These are phyloP conservation scores for Solanum medicagineum DNA, from an alignment of 257 asterid species.

Conservation along the genomic window DNA sequence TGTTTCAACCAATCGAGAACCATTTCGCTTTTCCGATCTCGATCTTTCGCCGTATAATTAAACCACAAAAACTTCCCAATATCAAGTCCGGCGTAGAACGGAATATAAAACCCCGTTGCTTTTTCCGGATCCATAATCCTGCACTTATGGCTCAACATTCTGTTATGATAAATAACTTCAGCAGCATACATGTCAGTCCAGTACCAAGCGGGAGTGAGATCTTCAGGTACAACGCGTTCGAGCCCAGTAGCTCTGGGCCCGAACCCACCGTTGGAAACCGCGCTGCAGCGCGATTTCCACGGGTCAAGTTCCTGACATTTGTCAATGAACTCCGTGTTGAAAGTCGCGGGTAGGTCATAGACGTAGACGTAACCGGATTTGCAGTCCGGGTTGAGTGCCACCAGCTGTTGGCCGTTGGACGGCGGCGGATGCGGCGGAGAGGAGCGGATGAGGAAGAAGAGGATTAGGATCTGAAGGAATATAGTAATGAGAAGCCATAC, in stretches of 20 bases:
- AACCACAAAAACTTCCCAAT: conserved; percentile 46
- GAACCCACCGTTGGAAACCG: conserved; percentile 31
- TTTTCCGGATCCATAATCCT: conserved; percentile 28
- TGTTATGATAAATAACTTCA: conserved; percentile 39
- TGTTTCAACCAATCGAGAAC: conserved; percentile 35
- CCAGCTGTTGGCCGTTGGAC: not conserved
- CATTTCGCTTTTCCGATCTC: conserved; percentile 25
- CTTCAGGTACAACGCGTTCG: conserved; percentile 23
- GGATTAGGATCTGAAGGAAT: conserved; percentile 1
- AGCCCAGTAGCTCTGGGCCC: conserved; percentile 45
- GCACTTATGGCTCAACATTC: conserved; percentile 33
- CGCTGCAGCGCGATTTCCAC: conserved; percentile 36
- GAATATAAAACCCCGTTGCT: conserved; percentile 54
- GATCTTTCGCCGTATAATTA: conserved; percentile 31
- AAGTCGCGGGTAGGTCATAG: conserved; percentile 30
- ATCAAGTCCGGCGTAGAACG: conserved; percentile 60
- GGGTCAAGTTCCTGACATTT: conserved; percentile 33
- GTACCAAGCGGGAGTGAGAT: conserved; percentile 38
- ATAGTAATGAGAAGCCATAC: not conserved
- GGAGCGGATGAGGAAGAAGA: conserved; percentile 11
- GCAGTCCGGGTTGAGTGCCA: conserved; percentile 9
- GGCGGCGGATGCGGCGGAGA: conserved; percentile 6
- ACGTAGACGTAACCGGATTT: conserved; percentile 34
- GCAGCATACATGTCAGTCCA: conserved; percentile 40
- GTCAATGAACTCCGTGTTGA: conserved; percentile 27